These are phyloP conservation scores for Hypoxylon sp. DNA, from an alignment of 2,329 filamentous ascomycete genomes.

Conservation along the genomic window DNA sequence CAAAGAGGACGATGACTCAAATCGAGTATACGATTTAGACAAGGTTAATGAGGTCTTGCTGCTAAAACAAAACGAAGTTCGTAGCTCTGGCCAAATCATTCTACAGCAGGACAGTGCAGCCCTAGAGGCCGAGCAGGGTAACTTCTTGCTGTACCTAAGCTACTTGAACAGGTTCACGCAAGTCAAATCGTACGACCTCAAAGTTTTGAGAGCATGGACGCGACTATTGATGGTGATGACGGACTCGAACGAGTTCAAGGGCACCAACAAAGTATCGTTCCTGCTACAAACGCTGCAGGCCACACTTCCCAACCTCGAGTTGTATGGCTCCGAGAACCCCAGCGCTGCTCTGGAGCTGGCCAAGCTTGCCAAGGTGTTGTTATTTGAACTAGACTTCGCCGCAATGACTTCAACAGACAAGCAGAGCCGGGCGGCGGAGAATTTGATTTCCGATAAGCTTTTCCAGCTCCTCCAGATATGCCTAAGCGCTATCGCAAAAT, in stretches of 20 bases:
- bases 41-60: constrained; percentile 78
- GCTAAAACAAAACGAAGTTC: constrained; percentile 71
- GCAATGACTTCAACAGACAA: constrained; percentile 52
- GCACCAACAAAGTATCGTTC: constrained; percentile 75
- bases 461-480: constrained; percentile 92
- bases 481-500: constrained; percentile 78
- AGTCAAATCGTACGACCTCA: constrained; percentile 65
- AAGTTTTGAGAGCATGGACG: constrained; percentile 82
- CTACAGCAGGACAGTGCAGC: constrained; percentile 57
- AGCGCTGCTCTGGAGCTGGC: constrained; percentile 79
- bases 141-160: constrained; percentile 67
- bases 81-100: constrained; percentile 58
- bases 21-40: constrained; percentile 71
- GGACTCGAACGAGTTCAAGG: constrained; percentile 81
- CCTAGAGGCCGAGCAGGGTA: constrained; percentile 66
- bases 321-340: constrained; percentile 73
- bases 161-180: constrained; percentile 71
- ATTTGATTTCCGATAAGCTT: constrained; percentile 85
- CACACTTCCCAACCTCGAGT: constrained; percentile 86
- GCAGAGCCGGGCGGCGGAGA: constrained; percentile 62
- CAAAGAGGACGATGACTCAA: constrained; percentile 65
- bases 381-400: constrained; percentile 74
- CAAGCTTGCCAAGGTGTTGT: constrained; percentile 74
- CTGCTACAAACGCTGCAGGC: constrained; percentile 87
- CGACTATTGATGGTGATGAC: constrained; percentile 85